phyloP scores from a whole-genome alignment of 257 asterid species.

The Nicotiana attenuata region DNA sequence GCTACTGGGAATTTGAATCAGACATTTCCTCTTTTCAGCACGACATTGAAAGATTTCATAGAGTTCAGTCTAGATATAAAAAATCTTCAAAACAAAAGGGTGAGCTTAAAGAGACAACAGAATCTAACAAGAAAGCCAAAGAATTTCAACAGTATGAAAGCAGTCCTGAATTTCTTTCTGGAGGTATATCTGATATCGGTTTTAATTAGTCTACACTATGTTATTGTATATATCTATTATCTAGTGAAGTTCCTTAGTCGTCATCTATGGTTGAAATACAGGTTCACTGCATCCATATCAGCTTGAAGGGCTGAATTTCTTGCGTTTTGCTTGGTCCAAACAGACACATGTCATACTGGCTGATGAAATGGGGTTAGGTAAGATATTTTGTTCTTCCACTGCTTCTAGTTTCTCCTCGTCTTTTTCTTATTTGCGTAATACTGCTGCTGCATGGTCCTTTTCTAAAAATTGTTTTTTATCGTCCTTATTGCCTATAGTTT shows the following conservation, averaged over 20 bases:
- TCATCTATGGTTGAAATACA: conserved; percentile 19
- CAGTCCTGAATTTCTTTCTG: conserved; percentile 85
- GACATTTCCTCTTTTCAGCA: conserved; percentile 68
- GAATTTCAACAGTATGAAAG: conserved; percentile 89
- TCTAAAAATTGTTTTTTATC: not conserved
- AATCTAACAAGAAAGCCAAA: conserved; percentile 60
- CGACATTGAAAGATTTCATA: conserved; percentile 70
- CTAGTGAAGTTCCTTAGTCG: not conserved
- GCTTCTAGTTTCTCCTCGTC: not conserved
- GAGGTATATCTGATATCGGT: conserved; percentile 45
- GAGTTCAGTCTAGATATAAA: conserved; percentile 54
- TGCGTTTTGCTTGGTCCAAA: conserved; percentile 96
- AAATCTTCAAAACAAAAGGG: conserved; percentile 51
- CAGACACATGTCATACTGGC: conserved; percentile 98
- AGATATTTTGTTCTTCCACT: conserved; percentile 20
- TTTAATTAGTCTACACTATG: not conserved
- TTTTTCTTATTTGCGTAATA: conserved; percentile 6
- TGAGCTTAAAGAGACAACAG: conserved; percentile 46
- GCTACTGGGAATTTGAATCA: conserved; percentile 88
- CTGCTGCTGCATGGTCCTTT: not conserved
- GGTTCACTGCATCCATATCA: conserved; percentile 98
- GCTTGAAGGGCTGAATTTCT: conserved; percentile 98
- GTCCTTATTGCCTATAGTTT: not conserved
- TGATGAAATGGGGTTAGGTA: conserved; percentile 86
- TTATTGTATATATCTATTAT: not conserved